These are phyloP conservation scores for Sporothrix brasiliensis DNA, from an alignment of 2,329 filamentous ascomycete genomes.

Conservation along the genomic window DNA sequence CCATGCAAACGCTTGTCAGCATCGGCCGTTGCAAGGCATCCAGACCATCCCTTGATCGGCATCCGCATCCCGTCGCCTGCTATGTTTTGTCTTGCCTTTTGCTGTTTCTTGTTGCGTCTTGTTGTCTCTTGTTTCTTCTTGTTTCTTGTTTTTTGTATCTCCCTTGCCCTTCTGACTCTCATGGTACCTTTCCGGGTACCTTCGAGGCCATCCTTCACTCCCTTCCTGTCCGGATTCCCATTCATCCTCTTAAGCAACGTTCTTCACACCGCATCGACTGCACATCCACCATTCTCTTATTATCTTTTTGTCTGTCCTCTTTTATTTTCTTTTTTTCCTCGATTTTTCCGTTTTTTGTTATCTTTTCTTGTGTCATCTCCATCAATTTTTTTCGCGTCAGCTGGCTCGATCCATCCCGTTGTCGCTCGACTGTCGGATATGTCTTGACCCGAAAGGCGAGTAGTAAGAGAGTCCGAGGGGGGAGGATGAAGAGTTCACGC, in stretches of 20 bases:
- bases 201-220: not conserved
- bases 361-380: not conserved
- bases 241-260: not conserved
- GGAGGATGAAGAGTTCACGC: not conserved
- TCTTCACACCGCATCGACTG: constrained; percentile 17
- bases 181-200: not conserved
- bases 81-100: no score
- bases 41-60: not conserved
- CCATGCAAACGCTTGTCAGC: constrained; percentile 11
- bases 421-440: constrained; percentile 16
- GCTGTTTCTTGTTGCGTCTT: not conserved
- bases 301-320: not conserved
- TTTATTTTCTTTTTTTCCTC: no score
- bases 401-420: constrained; percentile 19
- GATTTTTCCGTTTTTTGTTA: not conserved
- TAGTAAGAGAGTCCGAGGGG: not conserved
- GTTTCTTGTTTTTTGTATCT: not conserved
- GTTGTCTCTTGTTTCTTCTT: not conserved
- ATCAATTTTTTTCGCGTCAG: constrained; percentile 24
- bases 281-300: not conserved
- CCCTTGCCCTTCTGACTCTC: not conserved
- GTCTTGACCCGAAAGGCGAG: not conserved
- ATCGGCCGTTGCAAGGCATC: not conserved
- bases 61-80: not conserved
- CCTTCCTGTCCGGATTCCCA: not conserved